Evolutionary conservation across 2,329 filamentous ascomycete genomes (phyloP).

Genomic region (Phyllosticta paracitricarpa): DNA sequence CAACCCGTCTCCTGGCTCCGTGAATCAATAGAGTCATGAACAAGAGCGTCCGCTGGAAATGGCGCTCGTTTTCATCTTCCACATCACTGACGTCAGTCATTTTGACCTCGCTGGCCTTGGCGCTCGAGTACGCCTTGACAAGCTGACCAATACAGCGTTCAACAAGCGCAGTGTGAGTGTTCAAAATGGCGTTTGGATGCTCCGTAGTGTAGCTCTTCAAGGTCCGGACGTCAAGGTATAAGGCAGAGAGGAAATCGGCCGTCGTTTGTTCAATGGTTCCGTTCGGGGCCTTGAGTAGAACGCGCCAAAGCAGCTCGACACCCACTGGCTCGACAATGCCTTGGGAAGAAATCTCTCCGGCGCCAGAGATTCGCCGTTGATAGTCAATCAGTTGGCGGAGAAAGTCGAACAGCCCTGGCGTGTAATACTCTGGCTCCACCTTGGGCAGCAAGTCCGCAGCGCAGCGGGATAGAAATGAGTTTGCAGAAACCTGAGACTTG

Average conservation of each 20-base stretch:
- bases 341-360: conserved; percentile 37
- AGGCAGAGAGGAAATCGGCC: conserved; percentile 59
- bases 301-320: conserved; percentile 69
- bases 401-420: conserved; percentile 52
- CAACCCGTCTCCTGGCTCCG: neutral
- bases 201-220: neutral
- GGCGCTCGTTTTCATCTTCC: conserved; percentile 13
- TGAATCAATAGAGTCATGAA: conserved; percentile 24
- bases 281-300: conserved; percentile 60
- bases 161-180: conserved; percentile 60
- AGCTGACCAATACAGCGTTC: conserved; percentile 56
- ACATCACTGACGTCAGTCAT: neutral
- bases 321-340: conserved; percentile 43
- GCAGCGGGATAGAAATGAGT: conserved; percentile 37
- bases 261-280: conserved; percentile 57
- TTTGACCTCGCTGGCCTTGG: conserved; percentile 1
- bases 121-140: conserved; percentile 1
- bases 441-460: conserved; percentile 47
- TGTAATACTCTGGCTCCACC: conserved; percentile 50
- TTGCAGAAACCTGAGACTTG: conserved; percentile 22
- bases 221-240: conserved; percentile 51
- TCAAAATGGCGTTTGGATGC: conserved; percentile 28
- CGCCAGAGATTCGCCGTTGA: neutral
- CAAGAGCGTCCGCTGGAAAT: conserved; percentile 23
- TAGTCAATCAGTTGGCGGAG: conserved; percentile 34